phyloP scores from a whole-genome alignment of 73 alveolate species.

The Tetrahymena elliotti region DNA sequence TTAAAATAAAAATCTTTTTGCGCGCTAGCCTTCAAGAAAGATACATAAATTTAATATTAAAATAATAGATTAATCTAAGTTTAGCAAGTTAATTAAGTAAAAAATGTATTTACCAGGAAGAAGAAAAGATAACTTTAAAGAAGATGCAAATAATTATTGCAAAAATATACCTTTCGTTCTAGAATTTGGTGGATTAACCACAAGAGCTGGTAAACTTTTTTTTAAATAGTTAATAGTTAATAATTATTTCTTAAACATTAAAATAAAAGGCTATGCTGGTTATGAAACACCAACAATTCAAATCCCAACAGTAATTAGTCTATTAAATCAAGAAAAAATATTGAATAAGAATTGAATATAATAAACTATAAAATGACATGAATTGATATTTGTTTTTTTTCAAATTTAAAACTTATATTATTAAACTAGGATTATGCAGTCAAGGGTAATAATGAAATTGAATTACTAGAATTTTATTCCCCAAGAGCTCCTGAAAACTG shows the following conservation, averaged over 20 bases:
- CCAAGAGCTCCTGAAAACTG: background rate
- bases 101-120: background rate
- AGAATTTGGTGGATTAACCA: background rate
- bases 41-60: background rate
- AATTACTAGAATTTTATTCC: background rate
- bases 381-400: background rate
- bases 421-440: background rate
- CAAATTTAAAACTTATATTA: background rate
- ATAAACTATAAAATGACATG: background rate
- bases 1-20: background rate
- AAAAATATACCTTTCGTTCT: background rate
- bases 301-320: background rate
- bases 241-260: background rate
- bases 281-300: background rate
- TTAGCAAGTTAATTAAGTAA: background rate
- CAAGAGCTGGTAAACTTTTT: background rate
- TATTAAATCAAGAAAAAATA: too few species aligned
- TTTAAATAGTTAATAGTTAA: background rate
- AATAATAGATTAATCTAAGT: background rate
- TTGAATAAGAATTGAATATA: background rate
- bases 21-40: background rate
- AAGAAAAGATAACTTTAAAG: background rate
- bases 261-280: background rate
- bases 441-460: background rate
- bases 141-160: background rate